These are phyloP conservation scores for Asterella californica DNA, from an alignment of 225 moss, liverwort and hornwort genomes.

Conservation along the genomic window DNA sequence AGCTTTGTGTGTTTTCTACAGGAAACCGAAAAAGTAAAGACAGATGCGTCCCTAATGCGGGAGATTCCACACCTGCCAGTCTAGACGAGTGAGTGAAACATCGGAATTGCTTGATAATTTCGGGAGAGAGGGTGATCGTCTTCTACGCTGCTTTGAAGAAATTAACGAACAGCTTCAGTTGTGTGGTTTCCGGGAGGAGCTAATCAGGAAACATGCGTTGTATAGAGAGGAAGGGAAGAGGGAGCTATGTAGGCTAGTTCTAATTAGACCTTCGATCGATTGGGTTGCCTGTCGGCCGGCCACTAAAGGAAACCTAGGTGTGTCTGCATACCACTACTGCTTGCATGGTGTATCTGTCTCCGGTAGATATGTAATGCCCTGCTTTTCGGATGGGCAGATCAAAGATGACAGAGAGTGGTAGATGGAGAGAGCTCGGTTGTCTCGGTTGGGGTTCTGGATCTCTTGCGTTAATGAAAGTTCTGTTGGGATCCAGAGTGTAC, in stretches of 20 bases:
- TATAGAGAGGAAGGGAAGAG: too few relatives aligned
- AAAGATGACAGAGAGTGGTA: background rate
- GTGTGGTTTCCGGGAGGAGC: background rate
- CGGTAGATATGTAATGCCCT: background rate
- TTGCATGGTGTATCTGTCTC: background rate
- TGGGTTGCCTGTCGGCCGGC: background rate
- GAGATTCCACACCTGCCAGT: background rate
- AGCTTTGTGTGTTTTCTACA: background rate
- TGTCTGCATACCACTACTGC: background rate
- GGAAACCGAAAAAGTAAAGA: background rate
- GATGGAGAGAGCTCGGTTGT: background rate
- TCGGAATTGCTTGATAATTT: background rate
- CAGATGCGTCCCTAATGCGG: background rate
- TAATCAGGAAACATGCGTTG: background rate
- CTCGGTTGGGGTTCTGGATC: background rate
- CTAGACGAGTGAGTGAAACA: conserved; percentile 2
- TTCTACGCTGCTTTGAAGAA: background rate
- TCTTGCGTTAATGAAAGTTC: background rate
- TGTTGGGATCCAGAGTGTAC: background rate
- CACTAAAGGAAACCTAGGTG: background rate
- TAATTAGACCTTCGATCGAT: background rate
- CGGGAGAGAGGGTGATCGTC: background rate
- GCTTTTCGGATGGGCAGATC: background rate
- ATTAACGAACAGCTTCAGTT: background rate
- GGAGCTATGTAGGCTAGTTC: background rate